A percentile compares a stretch with the other conserved stretches of the same genome.
These are phyloP conservation scores for Rhipidocladum racemiflorum DNA, from an alignment of 176 grass and related monocot genomes.

Conservation along the genomic window DNA sequence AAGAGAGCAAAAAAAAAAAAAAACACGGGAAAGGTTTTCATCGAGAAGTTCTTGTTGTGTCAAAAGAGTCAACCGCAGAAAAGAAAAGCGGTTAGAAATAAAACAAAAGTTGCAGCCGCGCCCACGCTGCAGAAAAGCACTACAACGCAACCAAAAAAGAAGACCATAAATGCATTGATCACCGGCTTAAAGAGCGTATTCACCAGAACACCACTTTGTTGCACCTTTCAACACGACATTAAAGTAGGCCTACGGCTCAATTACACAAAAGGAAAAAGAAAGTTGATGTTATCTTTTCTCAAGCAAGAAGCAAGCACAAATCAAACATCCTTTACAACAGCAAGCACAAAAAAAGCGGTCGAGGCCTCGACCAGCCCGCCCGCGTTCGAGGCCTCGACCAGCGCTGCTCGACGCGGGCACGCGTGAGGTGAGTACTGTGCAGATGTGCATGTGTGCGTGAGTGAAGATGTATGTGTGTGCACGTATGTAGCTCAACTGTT, in stretches of 20 bases:
- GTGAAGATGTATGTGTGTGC: no score
- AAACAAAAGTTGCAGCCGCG: conserved; percentile 25
- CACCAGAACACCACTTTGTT: conserved; percentile 30
- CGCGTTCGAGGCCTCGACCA: no score
- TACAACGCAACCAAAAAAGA: conserved; percentile 26
- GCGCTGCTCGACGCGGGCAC: no score
- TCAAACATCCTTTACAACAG: neutral
- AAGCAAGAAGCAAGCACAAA: conserved; percentile 22
- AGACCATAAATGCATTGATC: conserved; percentile 47
- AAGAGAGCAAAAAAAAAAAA: neutral
- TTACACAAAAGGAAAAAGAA: conserved; percentile 1
- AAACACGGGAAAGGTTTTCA: neutral
- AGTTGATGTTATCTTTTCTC: neutral
- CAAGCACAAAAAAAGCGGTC: no score
- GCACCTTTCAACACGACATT: conserved; percentile 31
- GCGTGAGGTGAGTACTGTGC: no score
- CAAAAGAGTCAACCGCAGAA: conserved; percentile 13
- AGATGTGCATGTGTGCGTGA: no score
- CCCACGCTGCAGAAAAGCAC: conserved; percentile 33
- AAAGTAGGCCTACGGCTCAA: conserved; percentile 22
- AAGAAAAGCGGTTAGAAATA: neutral
- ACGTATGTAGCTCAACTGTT: no score
- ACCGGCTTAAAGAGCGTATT: conserved; percentile 22
- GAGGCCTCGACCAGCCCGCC: no score
- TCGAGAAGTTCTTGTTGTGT: neutral